phyloP scores from a whole-genome alignment of 306 rosid species.

The Glycyrrhiza uralensis region DNA sequence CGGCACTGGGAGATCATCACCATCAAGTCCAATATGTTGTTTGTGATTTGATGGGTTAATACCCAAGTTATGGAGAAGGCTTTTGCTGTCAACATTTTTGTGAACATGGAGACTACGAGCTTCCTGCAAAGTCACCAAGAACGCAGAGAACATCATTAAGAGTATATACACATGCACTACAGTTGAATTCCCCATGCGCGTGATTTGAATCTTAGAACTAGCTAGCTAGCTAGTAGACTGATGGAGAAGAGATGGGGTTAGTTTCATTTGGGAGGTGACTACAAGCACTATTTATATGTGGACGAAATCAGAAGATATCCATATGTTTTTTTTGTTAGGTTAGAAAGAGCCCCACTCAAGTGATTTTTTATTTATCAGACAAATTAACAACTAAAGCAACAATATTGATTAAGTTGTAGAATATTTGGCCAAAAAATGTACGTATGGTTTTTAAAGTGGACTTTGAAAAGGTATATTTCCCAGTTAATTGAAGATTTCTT shows the following conservation, averaged over 20 bases:
- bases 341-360: not conserved
- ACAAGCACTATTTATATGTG: slow-evolving; percentile 26
- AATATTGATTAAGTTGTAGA: not conserved
- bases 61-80: slow-evolving; percentile 36
- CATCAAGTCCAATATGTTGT: not conserved
- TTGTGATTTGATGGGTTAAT: slow-evolving; percentile 21
- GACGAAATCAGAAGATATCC: not conserved
- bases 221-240: slow-evolving; percentile 1
- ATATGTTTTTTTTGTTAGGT: not conserved
- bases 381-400: too few species aligned
- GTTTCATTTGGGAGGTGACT: not conserved
- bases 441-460: not conserved
- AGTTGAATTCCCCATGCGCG: slow-evolving; percentile 27
- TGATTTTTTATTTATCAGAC: too few species aligned
- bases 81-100: slow-evolving; percentile 18
- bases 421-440: not conserved
- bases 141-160: slow-evolving; percentile 18
- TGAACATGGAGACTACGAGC: slow-evolving; percentile 40
- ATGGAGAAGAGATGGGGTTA: not conserved
- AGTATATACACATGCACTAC: not conserved
- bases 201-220: not conserved
- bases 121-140: slow-evolving; percentile 23
- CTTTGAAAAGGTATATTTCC: not conserved
- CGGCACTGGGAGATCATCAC: not conserved
- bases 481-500: not conserved